Percentiles rank a stretch among this genome's conserved stretches.
phyloP scores from a whole-genome alignment of 352 stramenopile genomes.

The Elongisporangium undulatum region DNA sequence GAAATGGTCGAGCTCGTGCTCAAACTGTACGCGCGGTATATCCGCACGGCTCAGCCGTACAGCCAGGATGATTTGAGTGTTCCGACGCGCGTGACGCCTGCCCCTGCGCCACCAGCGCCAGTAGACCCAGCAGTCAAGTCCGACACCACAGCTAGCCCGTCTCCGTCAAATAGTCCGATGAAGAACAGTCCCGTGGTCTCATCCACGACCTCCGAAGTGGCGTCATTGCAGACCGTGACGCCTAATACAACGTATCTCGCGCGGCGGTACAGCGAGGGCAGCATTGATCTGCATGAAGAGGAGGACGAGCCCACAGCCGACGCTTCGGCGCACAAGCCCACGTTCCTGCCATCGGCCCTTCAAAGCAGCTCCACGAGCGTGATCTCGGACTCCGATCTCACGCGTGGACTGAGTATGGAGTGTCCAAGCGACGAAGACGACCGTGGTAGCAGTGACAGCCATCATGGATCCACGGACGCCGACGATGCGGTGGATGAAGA shows the following conservation, averaged over 20 bases:
- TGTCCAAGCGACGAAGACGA: constrained; percentile 34
- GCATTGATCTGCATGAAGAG: constrained; percentile 6
- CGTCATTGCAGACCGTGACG: constrained; percentile 6
- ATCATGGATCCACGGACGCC: constrained; percentile 2
- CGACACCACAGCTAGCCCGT: constrained; percentile 4
- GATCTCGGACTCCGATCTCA: constrained; percentile 46
- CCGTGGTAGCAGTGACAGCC: neutral
- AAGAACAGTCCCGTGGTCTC: constrained; percentile 9
- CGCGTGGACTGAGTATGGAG: constrained; percentile 39
- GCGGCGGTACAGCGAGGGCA: constrained; percentile 24
- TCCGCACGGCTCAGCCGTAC: constrained; percentile 28
- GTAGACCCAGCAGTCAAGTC: constrained; percentile 5
- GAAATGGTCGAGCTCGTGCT: constrained; percentile 82
- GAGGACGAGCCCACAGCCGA: constrained; percentile 2
- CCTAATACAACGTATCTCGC: constrained; percentile 6
- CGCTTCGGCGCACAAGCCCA: constrained; percentile 9
- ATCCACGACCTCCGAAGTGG: constrained; percentile 6
- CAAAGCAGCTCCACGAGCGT: constrained; percentile 43
- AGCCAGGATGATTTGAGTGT: constrained; percentile 24
- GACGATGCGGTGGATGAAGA: neutral
- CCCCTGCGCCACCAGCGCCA: neutral
- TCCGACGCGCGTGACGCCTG: neutral
- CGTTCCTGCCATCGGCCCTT: constrained; percentile 19
- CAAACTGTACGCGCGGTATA: constrained; percentile 69
- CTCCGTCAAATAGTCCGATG: neutral